Conservation (phyloP, 2,329 filamentous ascomycete species). For the Trematosphaeria pertusa region DNA sequence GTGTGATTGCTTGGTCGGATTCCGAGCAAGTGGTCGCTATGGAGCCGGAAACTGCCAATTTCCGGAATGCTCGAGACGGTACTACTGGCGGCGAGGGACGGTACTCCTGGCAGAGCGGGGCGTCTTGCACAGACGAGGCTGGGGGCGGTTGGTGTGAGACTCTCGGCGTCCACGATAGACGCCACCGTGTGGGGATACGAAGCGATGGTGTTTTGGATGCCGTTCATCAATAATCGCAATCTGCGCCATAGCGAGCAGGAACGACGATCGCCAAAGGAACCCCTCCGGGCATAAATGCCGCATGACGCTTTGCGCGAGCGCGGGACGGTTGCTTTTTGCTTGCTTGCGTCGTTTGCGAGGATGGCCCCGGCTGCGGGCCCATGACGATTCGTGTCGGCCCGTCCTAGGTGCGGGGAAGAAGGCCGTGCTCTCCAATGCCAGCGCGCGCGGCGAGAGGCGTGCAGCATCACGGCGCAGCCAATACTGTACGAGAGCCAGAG, state of each 20-base stretch:
- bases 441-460: neutral
- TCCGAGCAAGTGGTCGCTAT: neutral
- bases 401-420: conserved; percentile 8
- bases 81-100: too few relatives aligned
- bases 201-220: conserved; percentile 14
- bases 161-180: conserved; percentile 1
- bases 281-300: neutral
- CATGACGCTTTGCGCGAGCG: neutral
- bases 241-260: neutral
- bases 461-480: neutral
- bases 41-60: too few relatives aligned
- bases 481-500: neutral
- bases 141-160: neutral
- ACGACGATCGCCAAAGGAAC: neutral
- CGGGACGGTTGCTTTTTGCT: conserved; percentile 3
- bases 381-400: conserved; percentile 9
- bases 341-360: conserved; percentile 2
- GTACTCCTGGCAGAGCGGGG: too few relatives aligned
- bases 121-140: too few relatives aligned
- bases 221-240: neutral
- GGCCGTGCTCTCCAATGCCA: neutral
- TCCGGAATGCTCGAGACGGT: neutral
- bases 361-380: conserved; percentile 2
- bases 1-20: conserved; percentile 3
- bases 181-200: conserved; percentile 8